phyloP scores from a whole-genome alignment of 2,329 filamentous ascomycete species.

The Diplodia mutila region DNA sequence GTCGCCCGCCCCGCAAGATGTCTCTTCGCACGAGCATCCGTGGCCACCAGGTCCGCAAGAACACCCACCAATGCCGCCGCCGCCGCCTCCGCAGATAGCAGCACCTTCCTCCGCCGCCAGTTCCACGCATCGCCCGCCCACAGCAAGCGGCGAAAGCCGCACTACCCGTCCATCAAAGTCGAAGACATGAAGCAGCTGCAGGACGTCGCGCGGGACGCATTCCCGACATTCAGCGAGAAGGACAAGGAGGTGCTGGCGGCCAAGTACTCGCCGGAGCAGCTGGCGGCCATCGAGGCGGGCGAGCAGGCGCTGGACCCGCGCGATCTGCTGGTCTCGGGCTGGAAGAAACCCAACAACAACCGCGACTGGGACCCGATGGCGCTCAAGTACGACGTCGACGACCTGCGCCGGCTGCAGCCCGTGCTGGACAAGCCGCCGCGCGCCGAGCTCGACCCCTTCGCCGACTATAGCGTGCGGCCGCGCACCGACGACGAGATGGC shows the following conservation, averaged over 20 bases:
- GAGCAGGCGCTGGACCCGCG: constrained; percentile 74
- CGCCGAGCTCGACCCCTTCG: constrained; percentile 20
- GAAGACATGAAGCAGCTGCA: constrained; percentile 36
- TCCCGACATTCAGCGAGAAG: constrained; percentile 67
- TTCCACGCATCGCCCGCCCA: constrained; percentile 46
- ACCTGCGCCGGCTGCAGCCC: constrained; percentile 77
- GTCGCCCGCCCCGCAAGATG: constrained; percentile 48
- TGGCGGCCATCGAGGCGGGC: constrained; percentile 78
- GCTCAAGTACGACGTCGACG: constrained; percentile 70
- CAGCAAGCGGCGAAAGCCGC: constrained; percentile 41
- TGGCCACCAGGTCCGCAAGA: constrained; percentile 34
- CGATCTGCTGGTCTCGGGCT: constrained; percentile 74
- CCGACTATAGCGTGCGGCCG: constrained; percentile 34
- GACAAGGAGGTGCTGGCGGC: constrained; percentile 66
- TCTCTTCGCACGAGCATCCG: constrained; percentile 42
- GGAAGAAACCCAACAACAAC: constrained; percentile 55
- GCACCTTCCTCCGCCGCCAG: constrained; percentile 40
- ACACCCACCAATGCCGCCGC: constrained; percentile 27
- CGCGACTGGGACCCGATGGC: constrained; percentile 70
- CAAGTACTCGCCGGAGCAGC: constrained; percentile 79
- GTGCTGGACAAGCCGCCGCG: constrained; percentile 64
- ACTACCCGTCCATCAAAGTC: constrained; percentile 51
- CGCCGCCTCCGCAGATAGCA: constrained; percentile 15
- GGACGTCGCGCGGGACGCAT: constrained; percentile 39
- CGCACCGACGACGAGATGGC: constrained; percentile 25